phyloP scores from a whole-genome alignment of 2,329 filamentous ascomycete genomes.

The Juglanconis oblonga region DNA sequence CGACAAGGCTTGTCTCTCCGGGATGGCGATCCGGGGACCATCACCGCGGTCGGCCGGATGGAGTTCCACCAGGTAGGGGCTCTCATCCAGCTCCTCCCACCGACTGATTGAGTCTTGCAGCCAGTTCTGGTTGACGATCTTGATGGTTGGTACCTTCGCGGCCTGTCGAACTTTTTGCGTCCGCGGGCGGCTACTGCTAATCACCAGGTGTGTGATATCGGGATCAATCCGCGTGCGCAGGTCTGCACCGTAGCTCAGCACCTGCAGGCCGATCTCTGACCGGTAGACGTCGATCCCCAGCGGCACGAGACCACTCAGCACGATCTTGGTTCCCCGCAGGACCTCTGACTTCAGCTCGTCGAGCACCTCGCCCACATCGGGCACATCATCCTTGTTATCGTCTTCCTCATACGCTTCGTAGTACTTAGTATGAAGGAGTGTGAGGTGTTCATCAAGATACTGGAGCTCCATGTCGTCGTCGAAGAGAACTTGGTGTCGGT shows the following conservation, averaged over 20 bases:
- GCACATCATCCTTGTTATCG: constrained; percentile 57
- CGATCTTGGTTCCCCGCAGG: constrained; percentile 72
- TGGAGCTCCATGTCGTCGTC: constrained; percentile 84
- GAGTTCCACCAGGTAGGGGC: constrained; percentile 72
- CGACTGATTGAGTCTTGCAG: constrained; percentile 78
- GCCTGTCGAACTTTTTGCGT: constrained; percentile 92
- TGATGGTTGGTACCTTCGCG: constrained; percentile 73
- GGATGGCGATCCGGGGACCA: constrained; percentile 3
- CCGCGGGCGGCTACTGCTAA: constrained; percentile 66
- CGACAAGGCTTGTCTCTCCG: constrained; percentile 24
- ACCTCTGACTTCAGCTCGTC: constrained; percentile 75
- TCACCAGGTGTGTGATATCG: constrained; percentile 71
- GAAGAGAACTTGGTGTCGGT: constrained; percentile 73
- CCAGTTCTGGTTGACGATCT: constrained; percentile 92
- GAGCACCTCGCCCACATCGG: constrained; percentile 84
- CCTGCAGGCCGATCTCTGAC: constrained; percentile 85
- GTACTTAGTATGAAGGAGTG: constrained; percentile 72
- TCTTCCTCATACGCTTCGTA: constrained; percentile 76
- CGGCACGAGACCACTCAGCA: constrained; percentile 88
- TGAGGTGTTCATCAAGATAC: constrained; percentile 72
- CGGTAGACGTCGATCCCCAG: constrained; percentile 73
- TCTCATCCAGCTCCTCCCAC: constrained; percentile 79
- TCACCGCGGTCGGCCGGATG: constrained; percentile 61
- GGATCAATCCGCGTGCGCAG: constrained; percentile 55
- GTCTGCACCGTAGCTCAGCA: constrained; percentile 77